Evolutionary conservation across 805 yeast genomes (phyloP).

Genomic region (Starmerella apicola): DNA sequence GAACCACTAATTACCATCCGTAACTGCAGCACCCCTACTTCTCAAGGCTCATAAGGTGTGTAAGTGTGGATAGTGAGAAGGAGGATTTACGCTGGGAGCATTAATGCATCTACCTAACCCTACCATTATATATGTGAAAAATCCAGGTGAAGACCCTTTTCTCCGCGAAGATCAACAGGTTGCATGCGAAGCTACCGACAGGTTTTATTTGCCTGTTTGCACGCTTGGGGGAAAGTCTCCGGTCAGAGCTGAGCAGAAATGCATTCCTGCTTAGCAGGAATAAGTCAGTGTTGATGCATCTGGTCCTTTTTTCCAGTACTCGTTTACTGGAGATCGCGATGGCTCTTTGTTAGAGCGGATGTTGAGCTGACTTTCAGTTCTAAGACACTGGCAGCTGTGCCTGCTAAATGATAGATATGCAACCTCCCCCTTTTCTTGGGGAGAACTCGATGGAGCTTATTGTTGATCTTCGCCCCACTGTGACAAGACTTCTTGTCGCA

Average conservation of each 20-base stretch:
- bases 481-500: no score
- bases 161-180: constrained; percentile 18
- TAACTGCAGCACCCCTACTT: no score
- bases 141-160: no score
- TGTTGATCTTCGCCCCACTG: constrained; percentile 20
- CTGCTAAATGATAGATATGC: constrained; percentile 25
- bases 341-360: constrained; percentile 6
- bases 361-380: constrained; percentile 12
- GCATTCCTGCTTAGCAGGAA: constrained; percentile 12
- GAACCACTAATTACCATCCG: no score
- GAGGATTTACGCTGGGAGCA: no score
- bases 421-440: constrained; percentile 6
- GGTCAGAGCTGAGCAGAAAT: constrained; percentile 24
- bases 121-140: no score
- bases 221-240: constrained; percentile 29
- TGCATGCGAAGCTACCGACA: constrained; percentile 25
- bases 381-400: constrained; percentile 16
- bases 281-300: constrained; percentile 6
- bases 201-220: constrained; percentile 7
- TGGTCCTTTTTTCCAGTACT: constrained; percentile 3
- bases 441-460: constrained; percentile 27
- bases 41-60: no score
- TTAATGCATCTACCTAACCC: no score
- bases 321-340: no score
- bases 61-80: no score